Evolutionary conservation across 1,284 basidiomycete genomes (phyloP), one percentile per base, ranked within the genome.

Genomic region (Cryptococcus wingfieldii): DNA sequence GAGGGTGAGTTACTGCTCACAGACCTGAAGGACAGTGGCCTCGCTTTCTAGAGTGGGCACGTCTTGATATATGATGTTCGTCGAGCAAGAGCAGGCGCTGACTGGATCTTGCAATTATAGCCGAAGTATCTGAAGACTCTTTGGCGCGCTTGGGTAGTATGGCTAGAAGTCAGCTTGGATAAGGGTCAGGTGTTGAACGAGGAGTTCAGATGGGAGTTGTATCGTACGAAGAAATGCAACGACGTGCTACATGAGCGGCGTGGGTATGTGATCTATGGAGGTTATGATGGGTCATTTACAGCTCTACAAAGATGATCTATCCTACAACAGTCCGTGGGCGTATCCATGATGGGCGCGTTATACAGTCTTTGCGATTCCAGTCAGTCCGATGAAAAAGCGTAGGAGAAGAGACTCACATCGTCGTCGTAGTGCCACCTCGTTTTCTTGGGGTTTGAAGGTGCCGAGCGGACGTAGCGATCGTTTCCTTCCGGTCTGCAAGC

Each of bases 1-100:
- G 79, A 80, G 65, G 76, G 76, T 65, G 78, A 79, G 73, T 71
- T 61, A 37, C 50, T 70, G n/a, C 58, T 59, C 18, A 57, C 51
- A 38, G 45, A 37, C 25, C 38, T 68, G 38, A 58, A 61, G 52
- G 60, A 56, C 8, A 49, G 55, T 23, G 66, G 66, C 5, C 65
- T 70, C 47, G 41, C 27, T 10, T 28, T 56, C 37, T 66, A 16
- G 37, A 43, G 23, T 14, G 16, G 46, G 16, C 7, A 38, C 4
- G 47, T 10, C n/a, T 3, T 8, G 50, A 7, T 18, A 7, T 49
- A 25, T 25, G 31, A 50, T 7, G 25, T 16, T 18, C 12, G 19
- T 9, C 6, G 41, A 27, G 7, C 10, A 45, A 31, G 41, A 27
- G 28, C 4, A 25, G 27, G 13, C 10, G 34, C 31, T 47, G 52